Evolutionary conservation across 1,284 basidiomycete species (phyloP), one percentile per base, ranked within the genome.

Genomic region (Cryptococcus neoformans): DNA sequence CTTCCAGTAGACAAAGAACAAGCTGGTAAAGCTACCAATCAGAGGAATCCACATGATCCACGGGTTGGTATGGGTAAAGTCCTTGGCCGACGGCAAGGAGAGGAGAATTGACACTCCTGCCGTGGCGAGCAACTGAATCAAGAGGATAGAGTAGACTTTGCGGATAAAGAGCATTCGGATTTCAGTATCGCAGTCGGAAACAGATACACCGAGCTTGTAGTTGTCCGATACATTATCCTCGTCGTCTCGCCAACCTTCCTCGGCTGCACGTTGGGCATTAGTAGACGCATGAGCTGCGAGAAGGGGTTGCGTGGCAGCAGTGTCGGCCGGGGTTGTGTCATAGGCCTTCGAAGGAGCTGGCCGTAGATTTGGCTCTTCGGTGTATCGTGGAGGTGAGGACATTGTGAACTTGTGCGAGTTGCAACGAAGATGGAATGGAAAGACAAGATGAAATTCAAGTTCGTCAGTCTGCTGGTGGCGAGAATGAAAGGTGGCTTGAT

Each of bases 141-240:
- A 70, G 5, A 78, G 69, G 56, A 75, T 77, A 51, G 73, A 69
- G 56, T 74, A 74, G 38, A 76, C 72, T 56, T 78, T 77, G 28
- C 76, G 63, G 38, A 79, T 70, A 63, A 78, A 79, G 0, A 69
- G 74, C 53, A 75, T 66, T 45, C 78, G 66, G 56, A 76, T 78
- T 42, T 63, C 67, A 40, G 71, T 65, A 56, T 76, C 76, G 59
- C 76, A 77, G 59, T 77, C 76, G 7, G 67, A 67, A 38, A 78
- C 76, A n/a, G 61, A 65, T 8, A 76, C 72, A 10, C 75, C 76
- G 38, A 76, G 62, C 57, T 77, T 78, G 67, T 77, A 74, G 55
- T 76, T 75, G 51, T 78, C 75, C 6, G 75, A 67, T 6, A 73
- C 49, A 47, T 28, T 14, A 46, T 75, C 74, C 21, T 47, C 46